Percentiles rank a stretch among this genome's conserved stretches.
phyloP scores from a whole-genome alignment of 73 alveolate genomes.

The Tetrahymena thermophila region DNA sequence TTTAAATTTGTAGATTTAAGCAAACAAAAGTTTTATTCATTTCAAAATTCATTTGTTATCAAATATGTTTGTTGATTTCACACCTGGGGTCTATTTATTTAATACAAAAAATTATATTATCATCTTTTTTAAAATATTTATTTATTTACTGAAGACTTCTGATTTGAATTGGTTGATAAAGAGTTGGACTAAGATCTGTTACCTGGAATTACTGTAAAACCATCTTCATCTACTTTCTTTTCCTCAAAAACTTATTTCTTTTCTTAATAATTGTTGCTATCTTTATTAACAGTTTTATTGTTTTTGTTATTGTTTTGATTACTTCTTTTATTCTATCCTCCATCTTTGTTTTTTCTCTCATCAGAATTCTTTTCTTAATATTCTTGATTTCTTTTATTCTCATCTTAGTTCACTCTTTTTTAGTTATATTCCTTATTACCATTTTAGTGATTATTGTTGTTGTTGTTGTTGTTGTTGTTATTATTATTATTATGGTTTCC shows the following conservation, averaged over 20 bases:
- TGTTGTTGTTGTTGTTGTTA: too few relatives aligned
- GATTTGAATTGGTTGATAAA: neutral
- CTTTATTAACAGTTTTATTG: neutral
- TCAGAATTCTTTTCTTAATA: neutral
- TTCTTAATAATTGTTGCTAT: neutral
- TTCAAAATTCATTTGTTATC: too few relatives aligned
- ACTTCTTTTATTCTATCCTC: neutral
- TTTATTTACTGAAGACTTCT: neutral
- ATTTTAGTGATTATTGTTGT: neutral
- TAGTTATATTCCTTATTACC: neutral
- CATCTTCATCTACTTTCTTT: neutral
- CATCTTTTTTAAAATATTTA: too few relatives aligned
- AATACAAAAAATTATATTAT: too few relatives aligned
- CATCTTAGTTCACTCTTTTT: neutral
- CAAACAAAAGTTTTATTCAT: too few relatives aligned
- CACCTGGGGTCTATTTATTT: too few relatives aligned
- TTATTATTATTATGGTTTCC: neutral
- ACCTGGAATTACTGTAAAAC: neutral
- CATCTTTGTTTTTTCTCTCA: neutral
- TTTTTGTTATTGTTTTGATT: neutral
- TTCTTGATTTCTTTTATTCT: neutral
- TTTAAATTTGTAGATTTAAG: too few relatives aligned
- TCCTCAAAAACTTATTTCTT: neutral
- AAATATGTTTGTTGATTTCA: too few relatives aligned
- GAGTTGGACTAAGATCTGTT: neutral